Evolutionary conservation across 768 basidiomycete genomes (phyloP), one percentile per base, ranked within the genome.

Genomic region (Phanerochaete sordida): DNA sequence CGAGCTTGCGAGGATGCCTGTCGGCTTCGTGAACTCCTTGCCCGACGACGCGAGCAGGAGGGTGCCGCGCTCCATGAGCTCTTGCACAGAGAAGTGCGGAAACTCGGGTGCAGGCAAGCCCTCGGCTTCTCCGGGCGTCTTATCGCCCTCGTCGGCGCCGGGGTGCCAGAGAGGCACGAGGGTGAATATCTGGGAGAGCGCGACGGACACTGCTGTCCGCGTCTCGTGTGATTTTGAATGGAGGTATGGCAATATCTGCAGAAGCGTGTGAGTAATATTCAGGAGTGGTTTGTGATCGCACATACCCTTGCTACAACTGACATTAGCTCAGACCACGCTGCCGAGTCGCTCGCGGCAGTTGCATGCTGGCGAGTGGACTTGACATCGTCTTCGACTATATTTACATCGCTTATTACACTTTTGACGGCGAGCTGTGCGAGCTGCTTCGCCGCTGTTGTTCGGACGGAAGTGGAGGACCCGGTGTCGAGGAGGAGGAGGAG

Each of bases 381-480:
- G 65, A 88, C 75, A 71, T 91, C 86, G 62, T 93, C 90, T 68
- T 91, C 88, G 65, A 69, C 70, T 24, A 87, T 76, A n/a, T 85
- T 79, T 55, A 91, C 88, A 79, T 93, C 91, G 69, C 82, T 86
- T 58, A 87, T 85, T 60, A 97, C 89, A 65, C 87, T 87, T 74
- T 93, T 89, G 21, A 85, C 88, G 0, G 94, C 94, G 55, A 99
- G 80, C 63, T 95, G 92, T 0, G 95, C 95, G 47, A 99, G 81
- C 72, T 99, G 97, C 68, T 93, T 95, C 4, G 95, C 95, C 0
- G 97, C 96, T n/a, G 97, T 97, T 63, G 86, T 86, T 70, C 95
- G 85, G 65, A 99, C 89, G 52, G 90, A 89, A 44, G 83, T 75
- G 2, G 94, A 94, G 13, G 96, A 95, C 47, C 97, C 97, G 37